Evolutionary conservation across 2,329 filamentous ascomycete species (phyloP), one percentile per base, ranked within the genome.

Genomic region (Alternaria brassicae): DNA sequence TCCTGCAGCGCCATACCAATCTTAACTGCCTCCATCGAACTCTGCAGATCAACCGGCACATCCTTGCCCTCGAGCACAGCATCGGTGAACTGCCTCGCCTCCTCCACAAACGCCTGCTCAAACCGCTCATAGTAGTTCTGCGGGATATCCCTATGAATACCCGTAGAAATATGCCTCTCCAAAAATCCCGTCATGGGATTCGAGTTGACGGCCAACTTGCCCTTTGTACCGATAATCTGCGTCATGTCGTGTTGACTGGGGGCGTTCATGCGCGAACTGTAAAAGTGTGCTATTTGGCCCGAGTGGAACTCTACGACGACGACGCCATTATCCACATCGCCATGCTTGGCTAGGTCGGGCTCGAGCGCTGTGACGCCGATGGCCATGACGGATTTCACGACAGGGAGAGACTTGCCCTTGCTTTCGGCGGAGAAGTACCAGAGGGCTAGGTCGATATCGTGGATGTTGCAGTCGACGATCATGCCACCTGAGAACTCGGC

Each of bases 391-490:
- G 79, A 83, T 75, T 88, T 88, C 62, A 87, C 81, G 13, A 80
- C 74, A 39, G 78, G 80, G 3, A 75, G 62, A 13, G 42, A 36
- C 42, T 61, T 64, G 56, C 58, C 59, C 30, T 55, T 47, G 9
- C 47, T 58, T n/a, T 66, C 64, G 48, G 69, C 65, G 39, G 59
- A 64, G 69, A 88, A 87, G 79, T 85, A 89, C 86, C 86, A 89
- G 2, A 89, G 78, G 0, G 86, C 81, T 2, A 89, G 81, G 62
- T 89, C 87, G 66, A 91, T 90, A 67, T 91, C 89, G 79, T 91
- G 89, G 69, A 91, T 86, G 51, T 85, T 86, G 78, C 86, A 89
- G 79, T 91, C 89, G 57, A 90, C 88, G 67, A 91, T 91, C 72
- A 90, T 89, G 21, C 88, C 88, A 32, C 89, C 88, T 2, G 81